phyloP scores from a whole-genome alignment of 2,329 filamentous ascomycete species.

The Lecanicillium sp. region DNA sequence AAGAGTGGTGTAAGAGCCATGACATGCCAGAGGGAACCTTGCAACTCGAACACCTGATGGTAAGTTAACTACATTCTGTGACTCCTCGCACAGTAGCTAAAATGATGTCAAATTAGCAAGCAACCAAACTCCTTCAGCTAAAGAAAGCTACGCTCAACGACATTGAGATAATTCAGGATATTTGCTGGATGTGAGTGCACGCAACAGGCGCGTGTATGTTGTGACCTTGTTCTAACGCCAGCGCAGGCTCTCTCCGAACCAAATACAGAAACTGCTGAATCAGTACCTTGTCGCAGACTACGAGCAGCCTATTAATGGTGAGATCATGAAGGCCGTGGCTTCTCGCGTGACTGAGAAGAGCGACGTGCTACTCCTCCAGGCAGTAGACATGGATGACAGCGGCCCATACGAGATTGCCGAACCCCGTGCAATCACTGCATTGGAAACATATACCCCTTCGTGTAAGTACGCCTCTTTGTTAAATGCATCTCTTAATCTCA shows the following conservation, averaged over 20 bases:
- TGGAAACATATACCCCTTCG: conserved; percentile 97
- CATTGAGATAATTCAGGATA: conserved; percentile 99
- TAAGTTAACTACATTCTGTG: conserved; percentile 27
- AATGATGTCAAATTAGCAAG: conserved; percentile 61
- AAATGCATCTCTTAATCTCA: background rate
- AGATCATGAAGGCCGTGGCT: conserved; percentile 99
- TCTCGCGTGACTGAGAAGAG: conserved; percentile 97
- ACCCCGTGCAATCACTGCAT: conserved; percentile 85
- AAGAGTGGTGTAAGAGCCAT: conserved; percentile 99
- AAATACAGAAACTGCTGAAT: conserved; percentile 97
- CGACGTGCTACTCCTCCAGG: conserved; percentile 84
- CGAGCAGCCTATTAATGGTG: conserved; percentile 97
- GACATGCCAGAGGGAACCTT: conserved; percentile 98
- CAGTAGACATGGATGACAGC: conserved; percentile 98
- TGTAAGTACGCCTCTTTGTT: conserved; percentile 56
- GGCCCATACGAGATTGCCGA: conserved; percentile 98
- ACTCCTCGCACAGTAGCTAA: background rate
- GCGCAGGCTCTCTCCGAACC: conserved; percentile 84
- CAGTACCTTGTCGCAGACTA: conserved; percentile 98
- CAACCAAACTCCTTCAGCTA: conserved; percentile 92
- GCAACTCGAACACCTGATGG: conserved; percentile 96
- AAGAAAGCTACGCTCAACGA: conserved; percentile 99
- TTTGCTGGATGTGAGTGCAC: conserved; percentile 91
- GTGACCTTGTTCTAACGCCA: background rate
- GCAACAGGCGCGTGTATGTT: conserved; percentile 12